Base-by-base conservation (phyloP, 2,329 filamentous ascomycete species). In the Penicillium italicum region DNA sequence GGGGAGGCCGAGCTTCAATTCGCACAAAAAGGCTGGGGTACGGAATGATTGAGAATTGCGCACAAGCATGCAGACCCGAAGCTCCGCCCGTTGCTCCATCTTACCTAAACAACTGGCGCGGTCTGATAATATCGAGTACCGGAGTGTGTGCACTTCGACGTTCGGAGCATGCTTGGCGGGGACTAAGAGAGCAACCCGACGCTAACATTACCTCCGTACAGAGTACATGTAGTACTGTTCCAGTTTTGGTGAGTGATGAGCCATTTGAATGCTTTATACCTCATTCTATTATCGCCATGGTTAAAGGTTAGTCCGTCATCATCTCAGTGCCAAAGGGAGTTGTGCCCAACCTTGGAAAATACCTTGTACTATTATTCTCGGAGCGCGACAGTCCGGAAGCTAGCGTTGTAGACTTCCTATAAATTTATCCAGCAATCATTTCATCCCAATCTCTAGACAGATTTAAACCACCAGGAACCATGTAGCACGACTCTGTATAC, bases 121-220 rank as follows among this genome's bases (percentile, higher is more conserved):
- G 33, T 45, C 33, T 45, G 47, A 55, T 41, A 28, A 24, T 33
- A 45, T 55, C 20, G 16, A 37, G 11, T 18, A 54, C 37, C 37
- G 52, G 26, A 30, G 18, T 31, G 50, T 31, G 50, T 54, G 52
- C 46, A 55, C 33, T 31, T 30, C 40, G 33, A 40, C 53, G 24
- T 47, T 51, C 40, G 18, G 31, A 45, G 40, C 33, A 28, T 51
- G 33, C 47, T 55, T 51, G 53, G 47, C 47, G 34, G 28, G 28
- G 43, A 46, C 33, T 52, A 30, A 44, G n/a, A 45, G 43, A 16
- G 11, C 33, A 37, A 9, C 18, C 20, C 20, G 20, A 30, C 1
- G 10, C 44, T 18, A 22, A n/a, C 24, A n/a, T 41, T 20, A 44
- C 44, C 36, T 49, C 30, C 24, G 30, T 36, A 28, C 11, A 1